Percentiles rank a stretch among this genome's conserved stretches.
These are phyloP conservation scores for Filosporella fistucella DNA, from an alignment of 495 filamentous ascomycete genomes.

Conservation along the genomic window DNA sequence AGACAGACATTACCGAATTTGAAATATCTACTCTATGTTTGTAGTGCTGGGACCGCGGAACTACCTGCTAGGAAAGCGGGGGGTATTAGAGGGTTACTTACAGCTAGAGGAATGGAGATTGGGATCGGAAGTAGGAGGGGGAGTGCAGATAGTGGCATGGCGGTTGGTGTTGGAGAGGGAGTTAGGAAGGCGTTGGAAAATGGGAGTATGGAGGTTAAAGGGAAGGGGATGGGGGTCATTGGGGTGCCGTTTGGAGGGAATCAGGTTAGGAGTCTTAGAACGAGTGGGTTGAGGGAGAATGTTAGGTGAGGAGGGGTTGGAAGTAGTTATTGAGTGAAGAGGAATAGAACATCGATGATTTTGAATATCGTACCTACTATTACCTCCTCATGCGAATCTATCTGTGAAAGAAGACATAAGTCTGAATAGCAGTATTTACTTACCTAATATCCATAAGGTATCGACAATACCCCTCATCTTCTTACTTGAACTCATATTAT, in stretches of 20 bases:
- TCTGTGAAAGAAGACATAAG: too few relatives aligned
- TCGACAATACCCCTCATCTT: too few relatives aligned
- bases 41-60: slow-evolving; percentile 72
- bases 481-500: too few relatives aligned
- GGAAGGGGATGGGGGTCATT: not conserved
- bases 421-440: too few relatives aligned
- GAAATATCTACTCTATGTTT: slow-evolving; percentile 86
- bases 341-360: too few relatives aligned
- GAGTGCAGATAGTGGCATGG: slow-evolving; percentile 39
- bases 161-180: slow-evolving; percentile 32
- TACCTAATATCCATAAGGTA: too few relatives aligned
- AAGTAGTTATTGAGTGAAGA: too few relatives aligned
- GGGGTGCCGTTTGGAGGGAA: slow-evolving; percentile 8
- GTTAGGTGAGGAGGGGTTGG: slow-evolving; percentile 10
- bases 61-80: slow-evolving; percentile 74
- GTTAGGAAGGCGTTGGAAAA: slow-evolving; percentile 30
- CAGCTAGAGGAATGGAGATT: slow-evolving; percentile 29
- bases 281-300: slow-evolving; percentile 24
- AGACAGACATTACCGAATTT: slow-evolving; percentile 88
- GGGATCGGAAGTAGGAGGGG: slow-evolving; percentile 37
- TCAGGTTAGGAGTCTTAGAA: slow-evolving; percentile 17
- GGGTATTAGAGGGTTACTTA: slow-evolving; percentile 63
- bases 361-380: too few relatives aligned
- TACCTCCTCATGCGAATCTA: too few relatives aligned
- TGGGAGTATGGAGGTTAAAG: slow-evolving; percentile 4